phyloP scores from a whole-genome alignment of 192 early-diverging fungal genomes.

The Geranomyces variabilis region DNA sequence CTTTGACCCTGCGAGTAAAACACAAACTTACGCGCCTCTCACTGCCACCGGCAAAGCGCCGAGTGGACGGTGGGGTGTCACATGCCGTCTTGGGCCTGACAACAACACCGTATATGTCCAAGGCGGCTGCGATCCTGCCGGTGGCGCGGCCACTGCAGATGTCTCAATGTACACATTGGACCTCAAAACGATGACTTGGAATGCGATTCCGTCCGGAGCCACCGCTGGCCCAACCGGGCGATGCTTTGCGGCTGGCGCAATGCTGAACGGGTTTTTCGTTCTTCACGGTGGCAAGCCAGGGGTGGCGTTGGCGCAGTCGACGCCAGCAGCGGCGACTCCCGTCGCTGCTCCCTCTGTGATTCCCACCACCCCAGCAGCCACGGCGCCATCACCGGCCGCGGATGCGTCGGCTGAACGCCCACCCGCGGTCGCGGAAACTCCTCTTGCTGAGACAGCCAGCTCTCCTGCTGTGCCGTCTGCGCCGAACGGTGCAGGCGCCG shows the following conservation, averaged over 20 bases:
- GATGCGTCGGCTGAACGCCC: too few relatives aligned
- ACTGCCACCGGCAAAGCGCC: slow-evolving; percentile 17
- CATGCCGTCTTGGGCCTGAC: slow-evolving; percentile 1
- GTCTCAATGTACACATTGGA: slow-evolving; percentile 20
- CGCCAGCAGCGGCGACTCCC: neutral
- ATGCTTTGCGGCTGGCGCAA: slow-evolving; percentile 29
- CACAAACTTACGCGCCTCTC: slow-evolving; percentile 11
- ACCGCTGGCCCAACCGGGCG: slow-evolving; percentile 15
- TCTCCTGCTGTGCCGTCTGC: too few relatives aligned
- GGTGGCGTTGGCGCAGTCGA: neutral
- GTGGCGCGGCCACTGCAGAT: neutral
- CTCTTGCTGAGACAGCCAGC: too few relatives aligned
- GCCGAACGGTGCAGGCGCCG: too few relatives aligned
- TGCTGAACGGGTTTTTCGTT: slow-evolving; percentile 25
- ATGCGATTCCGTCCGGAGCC: neutral
- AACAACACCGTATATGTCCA: slow-evolving; percentile 22
- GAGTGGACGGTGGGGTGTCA: slow-evolving; percentile 16
- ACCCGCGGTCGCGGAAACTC: too few relatives aligned
- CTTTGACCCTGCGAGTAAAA: slow-evolving; percentile 21
- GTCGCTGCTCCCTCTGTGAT: neutral
- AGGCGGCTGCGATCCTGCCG: slow-evolving; percentile 29
- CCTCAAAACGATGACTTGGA: slow-evolving; percentile 8
- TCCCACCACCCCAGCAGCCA: too few relatives aligned
- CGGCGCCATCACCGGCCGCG: too few relatives aligned
- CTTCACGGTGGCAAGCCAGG: slow-evolving; percentile 25